Evolutionary conservation across 2,329 filamentous ascomycete species (phyloP), one percentile per base, ranked within the genome.

Genomic region (Trichoderma gracile): DNA sequence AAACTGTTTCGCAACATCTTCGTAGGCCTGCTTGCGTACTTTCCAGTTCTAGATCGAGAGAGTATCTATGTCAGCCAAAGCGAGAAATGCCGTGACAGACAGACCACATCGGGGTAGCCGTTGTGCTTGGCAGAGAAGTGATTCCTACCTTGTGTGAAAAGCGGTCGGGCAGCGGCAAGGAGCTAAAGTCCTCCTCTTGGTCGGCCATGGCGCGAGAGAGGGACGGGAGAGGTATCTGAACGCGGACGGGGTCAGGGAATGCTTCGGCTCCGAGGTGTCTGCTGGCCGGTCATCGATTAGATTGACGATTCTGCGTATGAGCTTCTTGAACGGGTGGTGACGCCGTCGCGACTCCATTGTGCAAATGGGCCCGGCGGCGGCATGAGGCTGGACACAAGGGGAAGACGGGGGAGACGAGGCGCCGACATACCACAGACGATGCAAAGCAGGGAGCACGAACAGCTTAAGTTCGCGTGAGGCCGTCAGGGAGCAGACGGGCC

Each of bases 21-120:
- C 95, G 75, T 98, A 99, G 60, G 89, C 95, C 74, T 87, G 88
- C 80, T 99, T 99, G 73, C 95, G 87, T 47, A 96, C 93, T 84
- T 99, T 99, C 95, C 95, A 99, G 73, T 91, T 86, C 90, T 91
- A 59, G 6, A 30, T 49, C 19, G 17, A 23, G 27, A 46, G 5
- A 17, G 15, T 14, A 19, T 52, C 5, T 15, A 23, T 9, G 47
- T 56, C 52, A 56, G 57, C 47, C 40, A 40, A 33, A 52, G 15
- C 17, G 47, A 38, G 33, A 38, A 38, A 4, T 14, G 12, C 12
- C 33, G 12, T 38, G 33, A 14, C 33, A 12, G 12, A 12, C 10
- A 14, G 33, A 38, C 33, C 33, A 38, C 10, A 38, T 38, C 33
- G 33, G 33, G 12, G 33, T 12, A 38, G 33, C 10, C 33, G 33